phyloP scores from a whole-genome alignment of 2,329 filamentous ascomycete genomes.

The Cladobotryum protrusum region DNA sequence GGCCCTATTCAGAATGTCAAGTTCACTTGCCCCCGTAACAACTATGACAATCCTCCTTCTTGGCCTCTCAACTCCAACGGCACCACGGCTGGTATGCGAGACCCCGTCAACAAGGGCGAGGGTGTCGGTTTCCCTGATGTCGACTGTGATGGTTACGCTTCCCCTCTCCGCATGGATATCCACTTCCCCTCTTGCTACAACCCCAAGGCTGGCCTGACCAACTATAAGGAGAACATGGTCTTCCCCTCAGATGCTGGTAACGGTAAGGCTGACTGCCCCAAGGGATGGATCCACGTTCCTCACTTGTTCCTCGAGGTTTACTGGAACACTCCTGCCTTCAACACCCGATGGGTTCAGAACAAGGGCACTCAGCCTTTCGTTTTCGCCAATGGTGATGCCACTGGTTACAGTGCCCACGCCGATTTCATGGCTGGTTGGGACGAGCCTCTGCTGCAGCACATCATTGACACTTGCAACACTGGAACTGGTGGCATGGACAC shows the following conservation, averaged over 20 bases:
- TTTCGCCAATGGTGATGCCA: slow-evolving; percentile 61
- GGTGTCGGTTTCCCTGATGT: slow-evolving; percentile 64
- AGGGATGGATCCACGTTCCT: slow-evolving; percentile 48
- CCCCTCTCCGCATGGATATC: slow-evolving; percentile 58
- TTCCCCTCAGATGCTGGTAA: slow-evolving; percentile 47
- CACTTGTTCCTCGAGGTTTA: slow-evolving; percentile 55
- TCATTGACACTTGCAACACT: slow-evolving; percentile 60
- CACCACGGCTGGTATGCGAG: slow-evolving; percentile 46
- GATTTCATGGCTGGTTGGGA: slow-evolving; percentile 75
- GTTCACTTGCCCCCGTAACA: slow-evolving; percentile 53
- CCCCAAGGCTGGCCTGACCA: slow-evolving; percentile 50
- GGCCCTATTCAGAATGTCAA: slow-evolving; percentile 49
- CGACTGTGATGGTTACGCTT: slow-evolving; percentile 58
- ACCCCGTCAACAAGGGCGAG: slow-evolving; percentile 47
- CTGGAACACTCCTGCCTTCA: slow-evolving; percentile 52
- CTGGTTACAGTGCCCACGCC: slow-evolving; percentile 63
- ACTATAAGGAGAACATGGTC: slow-evolving; percentile 60
- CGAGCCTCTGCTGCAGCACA: slow-evolving; percentile 54
- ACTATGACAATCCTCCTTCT: slow-evolving; percentile 39
- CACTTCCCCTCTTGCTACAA: slow-evolving; percentile 73
- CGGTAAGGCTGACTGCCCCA: slow-evolving; percentile 49
- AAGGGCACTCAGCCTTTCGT: slow-evolving; percentile 58
- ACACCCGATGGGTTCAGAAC: slow-evolving; percentile 47
- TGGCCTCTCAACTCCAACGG: slow-evolving; percentile 53
- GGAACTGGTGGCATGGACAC: slow-evolving; percentile 54